Evolutionary conservation across 1,139 yeast species (phyloP).

Genomic region (Wickerhamiella infanticola): DNA sequence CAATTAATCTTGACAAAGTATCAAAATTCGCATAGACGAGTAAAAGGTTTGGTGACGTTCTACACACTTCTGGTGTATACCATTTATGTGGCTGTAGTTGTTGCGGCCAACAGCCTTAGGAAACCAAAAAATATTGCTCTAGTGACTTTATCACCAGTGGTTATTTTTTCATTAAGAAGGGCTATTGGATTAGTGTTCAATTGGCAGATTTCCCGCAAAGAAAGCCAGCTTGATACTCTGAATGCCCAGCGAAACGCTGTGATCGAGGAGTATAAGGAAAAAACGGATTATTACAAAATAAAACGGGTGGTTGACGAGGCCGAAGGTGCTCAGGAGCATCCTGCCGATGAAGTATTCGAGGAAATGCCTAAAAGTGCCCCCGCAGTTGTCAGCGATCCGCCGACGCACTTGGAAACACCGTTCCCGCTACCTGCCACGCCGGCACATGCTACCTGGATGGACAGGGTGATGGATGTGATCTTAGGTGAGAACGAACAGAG

Average conservation of each 20-base stretch:
- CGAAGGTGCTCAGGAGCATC: neutral
- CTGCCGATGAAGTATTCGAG: neutral
- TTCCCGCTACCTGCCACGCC: neutral
- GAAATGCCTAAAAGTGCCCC: neutral
- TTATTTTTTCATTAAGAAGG: constrained; percentile 1
- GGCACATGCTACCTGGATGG: constrained; percentile 24
- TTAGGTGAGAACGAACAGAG: constrained; percentile 60
- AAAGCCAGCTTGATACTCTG: constrained; percentile 27
- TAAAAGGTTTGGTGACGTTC: constrained; percentile 19
- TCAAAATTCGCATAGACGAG: constrained; percentile 16
- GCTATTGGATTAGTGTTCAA: neutral
- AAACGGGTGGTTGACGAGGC: constrained; percentile 44
- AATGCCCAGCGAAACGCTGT: constrained; percentile 41
- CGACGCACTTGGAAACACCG: neutral
- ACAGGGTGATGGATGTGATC: constrained; percentile 33
- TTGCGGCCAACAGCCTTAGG: constrained; percentile 9
- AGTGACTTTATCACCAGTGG: constrained; percentile 13
- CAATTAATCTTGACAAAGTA: constrained; percentile 16
- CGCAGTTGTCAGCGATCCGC: neutral
- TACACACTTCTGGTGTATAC: constrained; percentile 18
- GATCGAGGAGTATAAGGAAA: constrained; percentile 59
- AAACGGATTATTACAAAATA: constrained; percentile 66
- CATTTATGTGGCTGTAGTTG: constrained; percentile 13
- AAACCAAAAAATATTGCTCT: constrained; percentile 7
- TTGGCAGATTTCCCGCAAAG: constrained; percentile 8